Percentiles rank a stretch among this genome's conserved stretches.
Evolutionary conservation across 2,329 filamentous ascomycete genomes (phyloP).

Genomic region (Stagonosporopsis vannaccii): DNA sequence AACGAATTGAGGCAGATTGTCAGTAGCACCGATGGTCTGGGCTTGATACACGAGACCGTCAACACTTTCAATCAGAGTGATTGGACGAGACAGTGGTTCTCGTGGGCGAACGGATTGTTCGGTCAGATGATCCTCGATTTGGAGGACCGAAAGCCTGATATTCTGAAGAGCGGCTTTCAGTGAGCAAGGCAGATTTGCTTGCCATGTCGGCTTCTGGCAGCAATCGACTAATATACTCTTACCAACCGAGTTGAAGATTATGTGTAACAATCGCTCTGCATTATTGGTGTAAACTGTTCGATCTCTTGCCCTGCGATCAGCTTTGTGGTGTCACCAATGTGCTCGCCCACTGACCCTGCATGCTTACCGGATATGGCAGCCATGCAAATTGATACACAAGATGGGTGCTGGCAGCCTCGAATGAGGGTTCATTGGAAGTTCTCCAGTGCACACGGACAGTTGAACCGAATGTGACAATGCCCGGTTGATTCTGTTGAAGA

Average conservation of each 20-base stretch:
- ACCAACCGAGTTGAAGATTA: slow-evolving; percentile 1
- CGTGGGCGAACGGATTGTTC: slow-evolving; percentile 61
- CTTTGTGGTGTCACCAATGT: slow-evolving; percentile 7
- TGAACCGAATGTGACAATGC: neutral
- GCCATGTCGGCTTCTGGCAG: neutral
- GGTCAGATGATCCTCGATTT: slow-evolving; percentile 59
- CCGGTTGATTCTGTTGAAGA: neutral
- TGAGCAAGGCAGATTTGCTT: slow-evolving; percentile 21
- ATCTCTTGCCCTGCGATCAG: slow-evolving; percentile 5
- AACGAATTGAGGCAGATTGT: slow-evolving; percentile 55
- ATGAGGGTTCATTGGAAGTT: neutral
- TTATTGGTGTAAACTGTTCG: slow-evolving; percentile 2
- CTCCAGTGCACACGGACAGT: neutral
- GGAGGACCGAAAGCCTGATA: slow-evolving; percentile 52
- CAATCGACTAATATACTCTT: neutral
- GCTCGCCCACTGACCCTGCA: slow-evolving; percentile 5
- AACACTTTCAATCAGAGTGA: slow-evolving; percentile 56
- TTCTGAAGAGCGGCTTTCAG: slow-evolving; percentile 56
- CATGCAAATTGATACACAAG: neutral
- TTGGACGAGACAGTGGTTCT: slow-evolving; percentile 61
- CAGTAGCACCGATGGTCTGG: slow-evolving; percentile 56
- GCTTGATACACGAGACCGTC: slow-evolving; percentile 61
- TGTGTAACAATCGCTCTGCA: neutral
- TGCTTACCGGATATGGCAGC: slow-evolving; percentile 3
- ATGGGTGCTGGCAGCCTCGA: slow-evolving; percentile 9